Evolutionary conservation across 345 rosid genomes (phyloP), one percentile per base, ranked within the genome.

Genomic region (Firmiana major): DNA sequence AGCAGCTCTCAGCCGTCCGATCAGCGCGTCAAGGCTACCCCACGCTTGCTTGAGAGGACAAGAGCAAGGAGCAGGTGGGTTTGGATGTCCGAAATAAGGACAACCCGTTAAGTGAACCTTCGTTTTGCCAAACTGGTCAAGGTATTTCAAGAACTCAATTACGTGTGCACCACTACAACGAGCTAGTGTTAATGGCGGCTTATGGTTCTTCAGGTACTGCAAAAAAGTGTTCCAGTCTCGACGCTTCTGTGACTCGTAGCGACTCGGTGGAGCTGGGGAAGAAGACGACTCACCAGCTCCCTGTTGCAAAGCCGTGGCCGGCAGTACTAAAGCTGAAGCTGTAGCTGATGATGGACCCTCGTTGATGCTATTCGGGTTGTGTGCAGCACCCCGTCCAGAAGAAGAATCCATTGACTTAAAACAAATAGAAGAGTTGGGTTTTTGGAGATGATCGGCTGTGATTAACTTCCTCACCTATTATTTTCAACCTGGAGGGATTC

Each of bases 1-100:
- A 6, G 94, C 94, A 8, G 94, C 94, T 78, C 94, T 86, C 54
- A 90, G 79, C 80, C 94, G 89, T 80, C 94, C 94, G 86, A 90
- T 87, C 81, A 90, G 78, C 74, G 94, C 94, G 71, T 90, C 94
- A 38, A 90, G 89, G 82, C 92, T 89, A 15, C 94, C 94, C 92
- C 94, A 90, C 1, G 94, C 94, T 63, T 90, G 94, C 65, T 84
- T 90, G 11, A 89, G 84, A 55, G 94, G 94, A 43, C 94, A 90
- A 6, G 89, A 78, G 38, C 94, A 90, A 11, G 92, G 90, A 49
- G 87, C 83, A 0, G 94, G 92, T 4, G 92, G 94, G 69, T 79
- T 87, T 16, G 87, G 87, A 79, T 89, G 85, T 0, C 92, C 92
- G 65, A 89, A 90, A 74, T 85, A 87, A 13, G 91, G 91, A 75